phyloP scores from a whole-genome alignment of 345 rosid species.

The Pistacia atlantica region DNA sequence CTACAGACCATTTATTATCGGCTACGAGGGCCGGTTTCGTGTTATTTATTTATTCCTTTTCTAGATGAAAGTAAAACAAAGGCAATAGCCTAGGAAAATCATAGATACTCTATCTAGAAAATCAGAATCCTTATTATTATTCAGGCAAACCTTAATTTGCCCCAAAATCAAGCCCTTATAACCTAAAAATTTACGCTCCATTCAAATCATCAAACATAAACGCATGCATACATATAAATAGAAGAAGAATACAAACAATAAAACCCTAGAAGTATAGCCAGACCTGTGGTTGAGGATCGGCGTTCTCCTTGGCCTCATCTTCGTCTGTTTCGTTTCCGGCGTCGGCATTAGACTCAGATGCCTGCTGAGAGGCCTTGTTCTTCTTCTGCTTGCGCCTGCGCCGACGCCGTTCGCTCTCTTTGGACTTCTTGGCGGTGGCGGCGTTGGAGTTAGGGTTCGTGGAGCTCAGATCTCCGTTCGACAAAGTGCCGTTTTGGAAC shows the following conservation, averaged over 20 bases:
- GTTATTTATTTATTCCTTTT: neutral
- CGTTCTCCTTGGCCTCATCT: conserved; percentile 53
- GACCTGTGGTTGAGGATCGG: conserved; percentile 43
- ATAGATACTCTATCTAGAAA: neutral
- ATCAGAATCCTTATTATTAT: neutral
- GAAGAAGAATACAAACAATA: neutral
- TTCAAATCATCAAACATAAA: neutral
- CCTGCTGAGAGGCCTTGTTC: conserved; percentile 48
- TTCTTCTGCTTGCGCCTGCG: conserved; percentile 99
- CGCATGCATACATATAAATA: neutral
- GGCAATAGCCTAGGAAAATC: neutral
- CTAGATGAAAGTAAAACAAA: neutral
- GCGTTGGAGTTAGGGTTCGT: conserved; percentile 28
- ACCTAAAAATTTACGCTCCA: neutral
- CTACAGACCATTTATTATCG: neutral
- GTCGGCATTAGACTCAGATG: conserved; percentile 19
- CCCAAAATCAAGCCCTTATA: neutral
- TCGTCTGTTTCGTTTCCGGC: conserved; percentile 41
- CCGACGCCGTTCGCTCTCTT: conserved; percentile 91
- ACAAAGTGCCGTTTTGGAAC: conserved; percentile 37
- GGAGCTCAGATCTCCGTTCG: conserved; percentile 53
- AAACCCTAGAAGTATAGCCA: conserved; percentile 9
- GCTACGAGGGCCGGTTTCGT: neutral
- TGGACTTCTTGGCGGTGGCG: conserved; percentile 60
- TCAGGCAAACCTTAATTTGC: neutral